These are phyloP conservation scores for Colletotrichum falcatum DNA, from an alignment of 2,329 filamentous ascomycete species.

Conservation along the genomic window DNA sequence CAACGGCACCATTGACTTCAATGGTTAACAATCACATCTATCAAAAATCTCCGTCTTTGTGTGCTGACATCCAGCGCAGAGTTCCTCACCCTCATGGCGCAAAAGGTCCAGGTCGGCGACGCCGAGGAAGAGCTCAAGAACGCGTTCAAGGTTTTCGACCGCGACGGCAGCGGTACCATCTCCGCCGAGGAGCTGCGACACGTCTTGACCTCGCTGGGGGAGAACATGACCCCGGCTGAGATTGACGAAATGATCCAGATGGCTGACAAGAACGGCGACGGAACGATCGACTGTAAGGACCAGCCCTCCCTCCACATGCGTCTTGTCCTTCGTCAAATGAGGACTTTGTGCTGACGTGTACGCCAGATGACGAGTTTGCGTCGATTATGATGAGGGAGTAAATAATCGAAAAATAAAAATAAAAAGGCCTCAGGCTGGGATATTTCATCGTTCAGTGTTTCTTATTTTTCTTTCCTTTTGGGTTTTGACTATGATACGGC, in stretches of 20 bases:
- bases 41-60: neutral
- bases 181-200: slow-evolving; percentile 89
- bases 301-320: neutral
- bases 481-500: neutral
- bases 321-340: neutral
- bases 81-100: slow-evolving; percentile 93
- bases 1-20: slow-evolving; percentile 93
- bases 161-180: slow-evolving; percentile 92
- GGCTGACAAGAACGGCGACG: slow-evolving; percentile 90
- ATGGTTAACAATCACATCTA: slow-evolving; percentile 67
- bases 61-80: slow-evolving; percentile 63
- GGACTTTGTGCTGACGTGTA: neutral
- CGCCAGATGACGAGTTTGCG: slow-evolving; percentile 87
- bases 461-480: neutral
- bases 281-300: slow-evolving; percentile 84
- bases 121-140: slow-evolving; percentile 92
- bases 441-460: slow-evolving; percentile 25
- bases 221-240: slow-evolving; percentile 91
- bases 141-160: slow-evolving; percentile 91
- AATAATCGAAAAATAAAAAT: slow-evolving; percentile 42
- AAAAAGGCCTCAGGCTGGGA: slow-evolving; percentile 12
- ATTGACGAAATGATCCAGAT: slow-evolving; percentile 95
- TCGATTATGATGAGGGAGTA: slow-evolving; percentile 98
- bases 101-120: slow-evolving; percentile 94
- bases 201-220: slow-evolving; percentile 91